phyloP scores from a whole-genome alignment of 768 basidiomycete genomes.

The Chlorophyllum brunneum region DNA sequence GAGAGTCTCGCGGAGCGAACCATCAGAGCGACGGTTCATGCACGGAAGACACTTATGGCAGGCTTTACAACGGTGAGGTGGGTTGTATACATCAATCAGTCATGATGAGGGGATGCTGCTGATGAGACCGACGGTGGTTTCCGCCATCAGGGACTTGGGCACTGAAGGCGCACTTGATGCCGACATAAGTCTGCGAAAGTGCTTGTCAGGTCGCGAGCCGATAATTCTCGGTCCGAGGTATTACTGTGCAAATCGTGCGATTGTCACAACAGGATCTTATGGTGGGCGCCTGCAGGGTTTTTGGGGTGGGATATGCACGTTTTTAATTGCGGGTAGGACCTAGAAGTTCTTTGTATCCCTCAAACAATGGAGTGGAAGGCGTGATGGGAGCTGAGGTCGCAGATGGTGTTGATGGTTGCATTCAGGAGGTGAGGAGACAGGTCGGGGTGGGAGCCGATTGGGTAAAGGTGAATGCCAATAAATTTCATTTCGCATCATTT shows the following conservation, averaged over 20 bases:
- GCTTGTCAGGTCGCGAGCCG: conserved; percentile 35
- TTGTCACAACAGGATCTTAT: conserved; percentile 59
- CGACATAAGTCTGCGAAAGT: conserved; percentile 54
- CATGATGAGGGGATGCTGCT: too few relatives aligned
- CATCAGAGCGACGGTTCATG: conserved; percentile 58
- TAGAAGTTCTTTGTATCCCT: conserved; percentile 40
- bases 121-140: neutral
- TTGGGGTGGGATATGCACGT: conserved; percentile 9
- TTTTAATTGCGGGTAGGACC: conserved; percentile 37
- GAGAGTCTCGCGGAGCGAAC: conserved; percentile 57
- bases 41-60: conserved; percentile 51
- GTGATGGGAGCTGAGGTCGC: conserved; percentile 54
- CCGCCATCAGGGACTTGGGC: conserved; percentile 49
- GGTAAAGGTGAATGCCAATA: conserved; percentile 46
- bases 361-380: conserved; percentile 51
- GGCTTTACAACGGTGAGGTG: conserved; percentile 64
- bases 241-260: conserved; percentile 56
- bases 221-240: conserved; percentile 61
- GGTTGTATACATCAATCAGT: too few relatives aligned
- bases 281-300: conserved; percentile 29
- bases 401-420: conserved; percentile 53
- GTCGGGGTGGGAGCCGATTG: conserved; percentile 65
- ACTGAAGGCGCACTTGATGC: conserved; percentile 65
- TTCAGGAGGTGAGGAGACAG: conserved; percentile 53
- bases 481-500: neutral